Evolutionary conservation across 2,329 filamentous ascomycete genomes (phyloP), one percentile per base, ranked within the genome.

Genomic region (Aspergillus caelatus): DNA sequence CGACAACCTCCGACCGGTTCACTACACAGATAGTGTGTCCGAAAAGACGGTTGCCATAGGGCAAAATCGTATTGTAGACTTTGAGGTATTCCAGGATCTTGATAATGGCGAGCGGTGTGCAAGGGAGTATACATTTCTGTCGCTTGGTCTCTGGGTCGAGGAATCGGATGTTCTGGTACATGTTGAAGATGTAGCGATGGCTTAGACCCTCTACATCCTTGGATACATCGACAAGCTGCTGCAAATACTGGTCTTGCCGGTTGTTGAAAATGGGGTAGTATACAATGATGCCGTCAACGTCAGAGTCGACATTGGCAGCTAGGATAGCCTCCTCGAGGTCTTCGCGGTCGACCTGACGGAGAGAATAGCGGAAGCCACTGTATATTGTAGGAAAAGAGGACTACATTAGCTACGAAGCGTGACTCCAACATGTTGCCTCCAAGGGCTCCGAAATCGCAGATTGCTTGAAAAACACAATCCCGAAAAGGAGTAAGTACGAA

Each of bases 141-240:
- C 90, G 90, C 66, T 77, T 74, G 50, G 74, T 77, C 39, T 76
- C 73, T 28, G 89, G 83, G 79, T 99, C 95, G 62, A 99, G 85
- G 83, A 94, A 98, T 68, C 95, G 92, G 72, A 96, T 88, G 82
- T 99, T 99, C 84, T 97, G 92, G 82, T 98, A 99, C 94, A 99
- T 97, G 86, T 99, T 99, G 87, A 94, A 94, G 75, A 98, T 91
- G 81, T 98, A 94, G 75, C 89, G 90, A 80, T 97, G 94, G 71
- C 91, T 93, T 63, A 99, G 88, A 41, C 95, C 95, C 80, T 99
- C 95, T 69, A 99, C 94, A 74, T 99, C 95, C 80, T 99, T 98
- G 78, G 86, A 82, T 50, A 97, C 86, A 62, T 92, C 89, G 62
- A 97, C 93, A 3, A 96, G 92, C 81, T 97, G 94, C 81, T 98